Evolutionary conservation across 257 asterid genomes (phyloP).

Genomic region (Ocimum tenuiflorum): DNA sequence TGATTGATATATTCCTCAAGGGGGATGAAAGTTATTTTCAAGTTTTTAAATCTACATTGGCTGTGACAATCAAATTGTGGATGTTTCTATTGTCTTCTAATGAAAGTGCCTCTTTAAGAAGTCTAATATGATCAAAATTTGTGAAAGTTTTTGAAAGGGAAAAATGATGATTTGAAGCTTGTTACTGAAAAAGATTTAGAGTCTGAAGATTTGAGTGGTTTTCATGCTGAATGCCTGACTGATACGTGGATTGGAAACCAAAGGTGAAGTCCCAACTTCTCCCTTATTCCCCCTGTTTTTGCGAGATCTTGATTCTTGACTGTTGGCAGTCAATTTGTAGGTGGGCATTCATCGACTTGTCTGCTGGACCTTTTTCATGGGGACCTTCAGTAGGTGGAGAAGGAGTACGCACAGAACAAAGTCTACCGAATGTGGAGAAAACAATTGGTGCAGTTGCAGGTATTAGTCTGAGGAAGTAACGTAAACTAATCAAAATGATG

Average conservation of each 20-base stretch:
- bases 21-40: constrained; percentile 6
- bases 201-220: constrained; percentile 71
- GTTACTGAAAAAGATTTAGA: constrained; percentile 60
- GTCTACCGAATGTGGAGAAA: constrained; percentile 86
- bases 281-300: neutral
- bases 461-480: constrained; percentile 26
- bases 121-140: constrained; percentile 18
- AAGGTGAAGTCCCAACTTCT: constrained; percentile 40
- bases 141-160: constrained; percentile 64
- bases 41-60: constrained; percentile 14
- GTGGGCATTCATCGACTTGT: constrained; percentile 96
- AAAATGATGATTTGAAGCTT: constrained; percentile 61
- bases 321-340: constrained; percentile 32
- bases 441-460: constrained; percentile 94
- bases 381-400: constrained; percentile 99
- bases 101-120: neutral
- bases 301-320: constrained; percentile 6
- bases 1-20: neutral
- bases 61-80: constrained; percentile 1
- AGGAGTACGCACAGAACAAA: constrained; percentile 94
- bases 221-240: constrained; percentile 84
- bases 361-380: constrained; percentile 97
- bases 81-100: constrained; percentile 11
- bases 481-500: constrained; percentile 6
- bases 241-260: constrained; percentile 88